Evolutionary conservation across 208 protist genomes (phyloP).

Genomic region (Porcisia deanei): DNA sequence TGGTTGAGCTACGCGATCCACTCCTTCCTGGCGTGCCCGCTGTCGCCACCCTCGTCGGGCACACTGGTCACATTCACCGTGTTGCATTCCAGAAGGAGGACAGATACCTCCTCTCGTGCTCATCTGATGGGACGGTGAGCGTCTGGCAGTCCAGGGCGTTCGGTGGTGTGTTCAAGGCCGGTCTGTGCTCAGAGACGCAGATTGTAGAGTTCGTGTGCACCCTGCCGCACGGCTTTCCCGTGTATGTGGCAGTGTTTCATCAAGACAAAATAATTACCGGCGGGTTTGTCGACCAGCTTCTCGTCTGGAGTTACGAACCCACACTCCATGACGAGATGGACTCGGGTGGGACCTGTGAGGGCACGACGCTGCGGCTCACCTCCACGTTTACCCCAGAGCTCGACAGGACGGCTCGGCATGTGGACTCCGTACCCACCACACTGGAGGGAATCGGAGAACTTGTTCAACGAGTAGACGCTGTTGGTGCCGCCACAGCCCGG

Average conservation of each 20-base stretch:
- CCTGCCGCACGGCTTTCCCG: slow-evolving; percentile 64
- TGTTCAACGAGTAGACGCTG: slow-evolving; percentile 25
- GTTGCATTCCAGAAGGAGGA: slow-evolving; percentile 55
- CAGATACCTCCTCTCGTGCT: slow-evolving; percentile 62
- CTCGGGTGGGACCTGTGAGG: slow-evolving; percentile 6
- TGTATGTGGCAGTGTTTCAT: slow-evolving; percentile 77
- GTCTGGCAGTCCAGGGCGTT: slow-evolving; percentile 47
- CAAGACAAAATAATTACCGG: slow-evolving; percentile 70
- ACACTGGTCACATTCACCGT: slow-evolving; percentile 71
- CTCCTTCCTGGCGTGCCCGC: slow-evolving; percentile 39
- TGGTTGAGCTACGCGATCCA: slow-evolving; percentile 61
- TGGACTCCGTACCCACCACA: neutral
- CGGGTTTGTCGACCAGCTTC: slow-evolving; percentile 66
- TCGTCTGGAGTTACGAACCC: slow-evolving; percentile 58
- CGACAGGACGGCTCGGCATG: slow-evolving; percentile 1
- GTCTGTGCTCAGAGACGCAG: neutral
- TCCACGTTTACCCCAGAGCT: slow-evolving; percentile 31
- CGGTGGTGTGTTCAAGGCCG: slow-evolving; percentile 3
- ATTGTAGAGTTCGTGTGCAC: slow-evolving; percentile 42
- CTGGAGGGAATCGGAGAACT: slow-evolving; percentile 30
- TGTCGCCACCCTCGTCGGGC: slow-evolving; percentile 42
- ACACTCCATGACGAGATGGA: slow-evolving; percentile 10
- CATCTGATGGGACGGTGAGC: slow-evolving; percentile 72
- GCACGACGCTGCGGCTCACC: slow-evolving; percentile 26
- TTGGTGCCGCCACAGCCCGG: slow-evolving; percentile 14